Conservation (phyloP, 352 stramenopile species). For the Phytophthora sojae region DNA sequence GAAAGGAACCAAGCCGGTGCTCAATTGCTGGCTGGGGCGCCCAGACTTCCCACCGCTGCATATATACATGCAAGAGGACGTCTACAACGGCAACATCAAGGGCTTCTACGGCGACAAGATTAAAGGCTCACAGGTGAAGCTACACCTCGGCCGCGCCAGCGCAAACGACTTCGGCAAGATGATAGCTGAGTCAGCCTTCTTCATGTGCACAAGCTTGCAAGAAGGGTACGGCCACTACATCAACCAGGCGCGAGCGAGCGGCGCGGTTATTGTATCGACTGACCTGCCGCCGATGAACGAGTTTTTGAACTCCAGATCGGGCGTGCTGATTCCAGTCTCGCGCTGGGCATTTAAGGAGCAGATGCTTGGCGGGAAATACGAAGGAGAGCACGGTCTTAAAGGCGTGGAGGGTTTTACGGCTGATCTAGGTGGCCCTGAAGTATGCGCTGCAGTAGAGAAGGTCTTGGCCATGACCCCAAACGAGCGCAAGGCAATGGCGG, state of each 20-base stretch:
- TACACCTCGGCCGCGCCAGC: constrained; percentile 49
- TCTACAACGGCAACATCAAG: constrained; percentile 45
- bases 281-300: constrained; percentile 75
- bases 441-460: constrained; percentile 64
- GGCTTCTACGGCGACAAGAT: constrained; percentile 43
- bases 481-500: constrained; percentile 53
- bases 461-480: constrained; percentile 56
- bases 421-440: constrained; percentile 35
- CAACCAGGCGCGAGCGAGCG: constrained; percentile 65
- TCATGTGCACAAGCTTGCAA: constrained; percentile 66
- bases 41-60: constrained; percentile 60
- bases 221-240: constrained; percentile 82
- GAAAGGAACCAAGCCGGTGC: constrained; percentile 57
- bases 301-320: constrained; percentile 52
- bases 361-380: constrained; percentile 56
- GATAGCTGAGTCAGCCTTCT: constrained; percentile 59
- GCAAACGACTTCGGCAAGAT: constrained; percentile 55
- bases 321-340: constrained; percentile 50
- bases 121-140: constrained; percentile 28
- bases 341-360: constrained; percentile 46
- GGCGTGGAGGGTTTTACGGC: constrained; percentile 55
- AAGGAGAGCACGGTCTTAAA: constrained; percentile 59
- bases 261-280: constrained; percentile 57
- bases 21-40: constrained; percentile 65
- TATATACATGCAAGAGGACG: constrained; percentile 55